These are phyloP conservation scores for Eragrostis tef DNA, from an alignment of 202 grass and related monocot species.

Conservation along the genomic window DNA sequence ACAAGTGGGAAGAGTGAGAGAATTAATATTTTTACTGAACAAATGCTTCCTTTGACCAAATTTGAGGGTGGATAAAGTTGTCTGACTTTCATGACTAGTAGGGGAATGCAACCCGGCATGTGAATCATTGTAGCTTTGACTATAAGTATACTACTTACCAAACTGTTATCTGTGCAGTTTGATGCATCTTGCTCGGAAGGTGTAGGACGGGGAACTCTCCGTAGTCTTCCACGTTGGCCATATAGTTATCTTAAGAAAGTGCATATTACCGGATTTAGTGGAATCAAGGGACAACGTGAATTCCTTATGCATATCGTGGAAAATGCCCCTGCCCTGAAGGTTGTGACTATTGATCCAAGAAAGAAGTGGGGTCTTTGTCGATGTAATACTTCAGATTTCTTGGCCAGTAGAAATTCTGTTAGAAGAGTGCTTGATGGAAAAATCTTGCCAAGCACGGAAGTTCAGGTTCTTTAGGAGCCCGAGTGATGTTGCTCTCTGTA, in stretches of 20 bases:
- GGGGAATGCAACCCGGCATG: background rate
- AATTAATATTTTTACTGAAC: background rate
- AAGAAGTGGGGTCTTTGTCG: background rate
- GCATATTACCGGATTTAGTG: constrained; percentile 7
- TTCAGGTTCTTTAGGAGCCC: background rate
- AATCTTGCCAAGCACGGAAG: background rate
- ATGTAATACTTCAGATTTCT: background rate
- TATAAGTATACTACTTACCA: background rate
- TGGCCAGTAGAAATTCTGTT: background rate
- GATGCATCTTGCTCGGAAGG: background rate
- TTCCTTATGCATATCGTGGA: background rate
- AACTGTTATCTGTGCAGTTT: background rate
- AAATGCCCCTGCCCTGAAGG: background rate
- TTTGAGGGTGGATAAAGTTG: background rate
- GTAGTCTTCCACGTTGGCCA: background rate
- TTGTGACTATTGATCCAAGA: constrained; percentile 6
- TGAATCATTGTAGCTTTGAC: background rate
- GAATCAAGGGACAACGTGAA: background rate
- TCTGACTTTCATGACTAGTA: background rate
- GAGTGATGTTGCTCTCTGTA: too few species aligned
- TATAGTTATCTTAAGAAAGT: constrained; percentile 14
- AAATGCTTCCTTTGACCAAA: background rate
- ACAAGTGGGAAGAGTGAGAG: too few species aligned
- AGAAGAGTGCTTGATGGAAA: background rate
- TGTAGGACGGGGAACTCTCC: background rate